Conservation (phyloP, 2,329 filamentous ascomycete genomes). For the Ceratocystis cubensis region DNA sequence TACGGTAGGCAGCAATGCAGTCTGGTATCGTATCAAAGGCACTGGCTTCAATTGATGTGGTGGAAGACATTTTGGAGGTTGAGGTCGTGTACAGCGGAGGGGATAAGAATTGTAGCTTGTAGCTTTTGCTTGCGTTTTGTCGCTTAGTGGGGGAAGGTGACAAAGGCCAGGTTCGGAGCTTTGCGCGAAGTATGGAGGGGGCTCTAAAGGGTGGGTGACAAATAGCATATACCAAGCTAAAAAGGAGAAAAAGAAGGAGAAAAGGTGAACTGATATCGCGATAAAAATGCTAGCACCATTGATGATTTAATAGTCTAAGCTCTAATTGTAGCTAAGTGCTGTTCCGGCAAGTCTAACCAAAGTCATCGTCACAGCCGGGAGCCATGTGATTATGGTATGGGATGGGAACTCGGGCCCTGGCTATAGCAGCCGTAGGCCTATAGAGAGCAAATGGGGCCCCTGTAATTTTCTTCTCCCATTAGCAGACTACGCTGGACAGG, state of each 20-base stretch:
- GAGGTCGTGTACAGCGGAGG: background rate
- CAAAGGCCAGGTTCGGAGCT: background rate
- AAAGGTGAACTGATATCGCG: background rate
- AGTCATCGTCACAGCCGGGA: background rate
- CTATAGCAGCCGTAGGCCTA: background rate
- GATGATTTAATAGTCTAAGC: background rate
- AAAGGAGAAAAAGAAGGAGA: background rate
- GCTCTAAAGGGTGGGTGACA: background rate
- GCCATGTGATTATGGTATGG: constrained; percentile 4
- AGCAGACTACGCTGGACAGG: background rate
- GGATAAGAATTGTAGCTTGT: background rate
- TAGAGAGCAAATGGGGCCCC: background rate
- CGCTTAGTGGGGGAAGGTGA: constrained; percentile 1
- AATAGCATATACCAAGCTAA: background rate
- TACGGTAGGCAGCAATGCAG: constrained; percentile 52
- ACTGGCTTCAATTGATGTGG: constrained; percentile 36
- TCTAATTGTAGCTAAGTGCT: background rate
- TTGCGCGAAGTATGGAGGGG: background rate
- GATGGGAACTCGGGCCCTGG: background rate
- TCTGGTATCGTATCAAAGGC: constrained; percentile 55
- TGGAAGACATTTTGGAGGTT: constrained; percentile 35
- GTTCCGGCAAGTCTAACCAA: constrained; percentile 3
- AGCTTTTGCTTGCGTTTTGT: constrained; percentile 1
- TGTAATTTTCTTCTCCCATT: background rate
- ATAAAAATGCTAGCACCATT: background rate